These are phyloP conservation scores for Samsoniella hepiali DNA, from an alignment of 2,329 filamentous ascomycete genomes.

Conservation along the genomic window DNA sequence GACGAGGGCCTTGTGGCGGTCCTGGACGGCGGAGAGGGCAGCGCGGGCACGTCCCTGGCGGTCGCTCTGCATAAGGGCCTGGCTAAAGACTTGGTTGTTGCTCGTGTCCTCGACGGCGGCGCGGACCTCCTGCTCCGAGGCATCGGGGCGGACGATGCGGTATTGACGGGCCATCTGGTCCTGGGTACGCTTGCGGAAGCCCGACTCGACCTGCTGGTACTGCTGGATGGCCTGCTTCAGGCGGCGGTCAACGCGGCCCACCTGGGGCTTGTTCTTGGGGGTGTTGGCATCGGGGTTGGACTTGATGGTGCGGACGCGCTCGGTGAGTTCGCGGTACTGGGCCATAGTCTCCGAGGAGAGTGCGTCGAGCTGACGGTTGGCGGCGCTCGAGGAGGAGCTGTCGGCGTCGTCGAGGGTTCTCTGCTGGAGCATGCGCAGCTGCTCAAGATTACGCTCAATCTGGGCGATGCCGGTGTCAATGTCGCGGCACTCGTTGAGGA, in stretches of 20 bases:
- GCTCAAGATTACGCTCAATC: conserved; percentile 68
- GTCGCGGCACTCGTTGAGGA: conserved; percentile 80
- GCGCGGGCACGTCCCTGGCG: conserved; percentile 77
- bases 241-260: conserved; percentile 74
- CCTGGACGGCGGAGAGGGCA: conserved; percentile 74
- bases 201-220: conserved; percentile 76
- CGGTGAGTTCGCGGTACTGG: conserved; percentile 74
- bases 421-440: conserved; percentile 68
- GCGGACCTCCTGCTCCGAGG: conserved; percentile 72
- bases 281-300: conserved; percentile 71
- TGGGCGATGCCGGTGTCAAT: conserved; percentile 74
- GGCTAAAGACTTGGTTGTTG: conserved; percentile 79
- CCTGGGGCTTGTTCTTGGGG: conserved; percentile 72
- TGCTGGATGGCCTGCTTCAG: conserved; percentile 77
- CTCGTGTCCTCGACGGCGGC: conserved; percentile 71
- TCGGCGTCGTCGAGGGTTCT: conserved; percentile 73
- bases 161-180: conserved; percentile 88
- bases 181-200: conserved; percentile 75
- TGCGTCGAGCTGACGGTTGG: conserved; percentile 66
- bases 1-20: conserved; percentile 80
- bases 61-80: conserved; percentile 78
- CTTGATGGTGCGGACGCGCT: conserved; percentile 79
- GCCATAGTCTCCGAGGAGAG: conserved; percentile 78
- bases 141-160: conserved; percentile 81
- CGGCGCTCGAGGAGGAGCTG: conserved; percentile 62